Percentiles rank a stretch among this genome's conserved stretches.
Evolutionary conservation across 176 grass and related monocot species (phyloP).

Genomic region (Neostapfia colusana): DNA sequence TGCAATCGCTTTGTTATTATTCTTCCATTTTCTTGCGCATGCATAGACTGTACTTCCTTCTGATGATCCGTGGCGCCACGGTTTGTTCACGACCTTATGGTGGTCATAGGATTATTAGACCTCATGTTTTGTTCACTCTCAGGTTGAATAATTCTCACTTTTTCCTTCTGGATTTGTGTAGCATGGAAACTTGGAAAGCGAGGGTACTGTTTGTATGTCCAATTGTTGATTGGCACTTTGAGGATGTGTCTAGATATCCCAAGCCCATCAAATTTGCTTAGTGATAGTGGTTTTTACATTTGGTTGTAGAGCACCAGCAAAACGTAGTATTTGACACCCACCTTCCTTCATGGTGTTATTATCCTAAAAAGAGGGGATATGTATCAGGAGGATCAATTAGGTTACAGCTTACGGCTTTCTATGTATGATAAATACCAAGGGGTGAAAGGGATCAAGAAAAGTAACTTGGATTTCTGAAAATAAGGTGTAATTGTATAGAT

Average conservation of each 20-base stretch:
- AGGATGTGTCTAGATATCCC: background rate
- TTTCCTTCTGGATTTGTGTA: conserved; percentile 19
- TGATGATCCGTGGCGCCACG: conserved; percentile 12
- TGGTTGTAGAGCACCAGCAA: conserved; percentile 3
- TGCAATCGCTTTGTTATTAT: conserved; percentile 22
- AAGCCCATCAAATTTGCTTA: background rate
- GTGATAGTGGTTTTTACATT: background rate
- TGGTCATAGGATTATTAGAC: background rate
- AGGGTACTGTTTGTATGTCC: background rate
- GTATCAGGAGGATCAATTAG: conserved; percentile 6
- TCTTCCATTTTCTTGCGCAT: conserved; percentile 25
- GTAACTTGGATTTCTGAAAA: conserved; percentile 4
- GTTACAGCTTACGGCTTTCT: conserved; percentile 11
- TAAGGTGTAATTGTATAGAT: background rate
- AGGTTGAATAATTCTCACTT: background rate
- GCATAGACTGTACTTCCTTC: conserved; percentile 17
- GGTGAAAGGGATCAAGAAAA: background rate
- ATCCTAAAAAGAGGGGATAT: background rate
- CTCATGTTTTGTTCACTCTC: conserved; percentile 4
- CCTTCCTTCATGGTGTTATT: conserved; percentile 6
- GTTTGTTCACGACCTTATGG: conserved; percentile 4
- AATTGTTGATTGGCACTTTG: background rate
- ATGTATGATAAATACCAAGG: background rate
- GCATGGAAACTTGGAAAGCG: background rate
- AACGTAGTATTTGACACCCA: background rate